Evolutionary conservation across 768 basidiomycete species (phyloP).

Genomic region (Gautieria morchelliformis): DNA sequence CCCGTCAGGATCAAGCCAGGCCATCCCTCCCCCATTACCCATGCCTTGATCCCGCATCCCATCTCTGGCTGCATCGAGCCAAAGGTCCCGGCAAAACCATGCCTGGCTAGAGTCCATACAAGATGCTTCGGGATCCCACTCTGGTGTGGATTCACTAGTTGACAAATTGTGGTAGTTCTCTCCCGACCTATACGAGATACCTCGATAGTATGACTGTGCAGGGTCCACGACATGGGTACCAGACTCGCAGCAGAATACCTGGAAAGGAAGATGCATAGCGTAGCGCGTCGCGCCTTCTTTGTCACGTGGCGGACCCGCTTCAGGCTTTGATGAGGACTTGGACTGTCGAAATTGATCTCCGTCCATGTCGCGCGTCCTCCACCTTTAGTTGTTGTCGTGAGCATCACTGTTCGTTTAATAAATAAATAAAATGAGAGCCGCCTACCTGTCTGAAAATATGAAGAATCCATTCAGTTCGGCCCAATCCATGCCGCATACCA

Average conservation of each 20-base stretch:
- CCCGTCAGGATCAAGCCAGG: slow-evolving; percentile 10
- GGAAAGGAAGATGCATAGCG: slow-evolving; percentile 89
- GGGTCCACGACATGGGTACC: slow-evolving; percentile 98
- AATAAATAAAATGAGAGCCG: slow-evolving; percentile 4
- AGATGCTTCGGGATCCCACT: slow-evolving; percentile 66
- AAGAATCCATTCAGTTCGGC: slow-evolving; percentile 96
- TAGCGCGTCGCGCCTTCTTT: slow-evolving; percentile 72
- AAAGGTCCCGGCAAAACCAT: slow-evolving; percentile 96
- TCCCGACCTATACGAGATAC: slow-evolving; percentile 77
- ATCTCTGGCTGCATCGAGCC: slow-evolving; percentile 80
- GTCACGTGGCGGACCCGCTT: slow-evolving; percentile 90
- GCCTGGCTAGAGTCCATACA: slow-evolving; percentile 96
- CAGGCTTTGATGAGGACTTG: slow-evolving; percentile 83
- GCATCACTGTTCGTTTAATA: neutral
- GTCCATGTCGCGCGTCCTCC: slow-evolving; percentile 96
- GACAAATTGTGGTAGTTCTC: slow-evolving; percentile 74
- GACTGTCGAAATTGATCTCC: slow-evolving; percentile 98
- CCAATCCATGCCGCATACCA: slow-evolving; percentile 99
- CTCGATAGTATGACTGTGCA: slow-evolving; percentile 88
- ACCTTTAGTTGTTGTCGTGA: slow-evolving; percentile 37
- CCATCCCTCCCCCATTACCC: slow-evolving; percentile 11
- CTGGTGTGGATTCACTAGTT: slow-evolving; percentile 39
- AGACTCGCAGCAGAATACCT: slow-evolving; percentile 97
- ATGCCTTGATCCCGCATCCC: slow-evolving; percentile 37
- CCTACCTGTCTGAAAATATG: slow-evolving; percentile 93